Percentiles rank a stretch among this genome's conserved stretches.
These are phyloP conservation scores for Cladosporium halotolerans DNA, from an alignment of 2,329 filamentous ascomycete genomes.

Conservation along the genomic window DNA sequence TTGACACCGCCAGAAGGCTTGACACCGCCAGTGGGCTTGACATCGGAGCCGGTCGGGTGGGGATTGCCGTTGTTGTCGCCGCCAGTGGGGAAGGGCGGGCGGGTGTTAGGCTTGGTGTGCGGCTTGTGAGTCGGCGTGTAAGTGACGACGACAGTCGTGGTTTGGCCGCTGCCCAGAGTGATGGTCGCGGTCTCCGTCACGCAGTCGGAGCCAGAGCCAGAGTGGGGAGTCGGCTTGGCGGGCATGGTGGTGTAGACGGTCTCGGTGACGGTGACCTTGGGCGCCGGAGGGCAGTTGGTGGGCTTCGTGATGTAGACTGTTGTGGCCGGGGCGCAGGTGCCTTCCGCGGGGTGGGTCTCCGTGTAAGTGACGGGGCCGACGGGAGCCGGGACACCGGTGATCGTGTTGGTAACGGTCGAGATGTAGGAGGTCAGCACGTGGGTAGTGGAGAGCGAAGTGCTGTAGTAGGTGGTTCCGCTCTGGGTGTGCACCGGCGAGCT, in stretches of 20 bases:
- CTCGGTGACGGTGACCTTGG: conserved; percentile 7
- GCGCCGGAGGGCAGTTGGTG: background rate
- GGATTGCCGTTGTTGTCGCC: background rate
- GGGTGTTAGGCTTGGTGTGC: background rate
- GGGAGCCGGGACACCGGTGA: background rate
- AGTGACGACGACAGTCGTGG: conserved; percentile 6
- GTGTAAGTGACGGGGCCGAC: background rate
- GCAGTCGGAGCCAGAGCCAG: background rate
- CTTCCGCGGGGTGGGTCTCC: background rate
- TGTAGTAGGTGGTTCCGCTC: conserved; percentile 11
- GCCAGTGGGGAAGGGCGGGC: background rate
- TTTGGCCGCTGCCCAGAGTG: conserved; percentile 11
- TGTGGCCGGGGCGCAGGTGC: background rate
- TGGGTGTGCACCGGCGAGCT: conserved; percentile 10
- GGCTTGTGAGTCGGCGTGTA: conserved; percentile 6
- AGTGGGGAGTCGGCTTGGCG: background rate
- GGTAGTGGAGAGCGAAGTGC: conserved; percentile 9
- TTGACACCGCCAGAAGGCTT: background rate
- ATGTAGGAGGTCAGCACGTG: conserved; percentile 6
- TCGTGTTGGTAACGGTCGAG: conserved; percentile 3
- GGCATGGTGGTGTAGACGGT: conserved; percentile 8
- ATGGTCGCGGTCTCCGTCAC: conserved; percentile 11
- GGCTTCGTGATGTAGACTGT: background rate
- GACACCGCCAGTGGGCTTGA: background rate
- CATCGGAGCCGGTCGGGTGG: conserved; percentile 1